These are phyloP conservation scores for Hericium rajendrae DNA, from an alignment of 768 basidiomycete species.

Conservation along the genomic window DNA sequence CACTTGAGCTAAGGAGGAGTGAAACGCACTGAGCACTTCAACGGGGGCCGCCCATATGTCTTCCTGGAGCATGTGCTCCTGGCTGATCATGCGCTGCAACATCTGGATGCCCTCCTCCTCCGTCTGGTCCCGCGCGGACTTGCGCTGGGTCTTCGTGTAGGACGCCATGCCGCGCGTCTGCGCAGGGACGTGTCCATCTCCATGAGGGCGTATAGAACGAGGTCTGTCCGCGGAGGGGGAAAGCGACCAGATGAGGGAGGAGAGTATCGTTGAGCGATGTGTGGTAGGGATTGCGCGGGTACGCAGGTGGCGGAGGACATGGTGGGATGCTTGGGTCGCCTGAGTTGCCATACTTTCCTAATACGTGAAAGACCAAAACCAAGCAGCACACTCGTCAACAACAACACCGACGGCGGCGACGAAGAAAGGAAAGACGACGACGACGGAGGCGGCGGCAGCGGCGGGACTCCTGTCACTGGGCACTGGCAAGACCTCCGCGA, in stretches of 20 bases:
- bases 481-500: too few relatives aligned
- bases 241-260: constrained; percentile 16
- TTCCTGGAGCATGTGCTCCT: not conserved
- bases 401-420: too few relatives aligned
- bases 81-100: constrained; percentile 7
- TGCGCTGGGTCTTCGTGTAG: not conserved
- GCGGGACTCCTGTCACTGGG: too few relatives aligned
- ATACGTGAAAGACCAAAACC: too few relatives aligned
- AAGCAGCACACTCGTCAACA: too few relatives aligned
- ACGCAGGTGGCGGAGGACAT: constrained; percentile 1
- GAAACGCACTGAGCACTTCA: constrained; percentile 8
- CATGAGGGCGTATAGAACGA: constrained; percentile 1
- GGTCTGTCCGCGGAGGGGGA: constrained; percentile 9
- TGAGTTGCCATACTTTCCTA: constrained; percentile 3
- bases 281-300: constrained; percentile 2
- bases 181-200: not conserved
- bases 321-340: constrained; percentile 2
- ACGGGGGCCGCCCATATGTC: constrained; percentile 9
- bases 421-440: too few relatives aligned
- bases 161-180: constrained; percentile 9
- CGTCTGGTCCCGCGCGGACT: not conserved
- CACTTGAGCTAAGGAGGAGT: not conserved
- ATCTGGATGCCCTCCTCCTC: constrained; percentile 5
- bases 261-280: constrained; percentile 10
- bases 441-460: too few relatives aligned